Evolutionary conservation across 2,329 filamentous ascomycete species (phyloP).

Genomic region (Falciphora oryzae): DNA sequence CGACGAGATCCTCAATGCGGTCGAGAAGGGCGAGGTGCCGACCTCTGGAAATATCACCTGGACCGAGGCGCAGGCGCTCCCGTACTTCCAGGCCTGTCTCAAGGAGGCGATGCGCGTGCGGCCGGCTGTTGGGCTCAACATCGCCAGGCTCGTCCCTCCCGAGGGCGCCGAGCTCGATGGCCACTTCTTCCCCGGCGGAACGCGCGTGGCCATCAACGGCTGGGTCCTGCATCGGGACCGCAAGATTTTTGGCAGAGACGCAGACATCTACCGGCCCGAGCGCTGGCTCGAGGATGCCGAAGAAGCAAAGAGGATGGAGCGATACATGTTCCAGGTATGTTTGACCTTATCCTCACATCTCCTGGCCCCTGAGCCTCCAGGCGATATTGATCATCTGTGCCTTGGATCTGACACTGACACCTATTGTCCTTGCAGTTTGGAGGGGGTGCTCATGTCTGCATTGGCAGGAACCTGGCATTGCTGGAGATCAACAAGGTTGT

Average conservation of each 20-base stretch:
- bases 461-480: conserved; percentile 48
- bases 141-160: conserved; percentile 43
- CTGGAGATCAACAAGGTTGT: conserved; percentile 56
- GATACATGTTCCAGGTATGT: conserved; percentile 50
- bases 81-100: conserved; percentile 52
- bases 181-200: conserved; percentile 44
- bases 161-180: conserved; percentile 48
- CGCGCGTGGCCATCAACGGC: conserved; percentile 46
- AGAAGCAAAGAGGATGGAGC: conserved; percentile 40
- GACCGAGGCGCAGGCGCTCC: conserved; percentile 40
- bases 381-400: no score
- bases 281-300: conserved; percentile 46
- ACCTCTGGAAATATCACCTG: conserved; percentile 39
- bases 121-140: conserved; percentile 50
- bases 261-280: conserved; percentile 47
- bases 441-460: conserved; percentile 48
- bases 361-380: no score
- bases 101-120: conserved; percentile 51
- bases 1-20: conserved; percentile 39
- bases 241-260: conserved; percentile 43
- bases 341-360: background rate
- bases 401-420: conserved; percentile 8
- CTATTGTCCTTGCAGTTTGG: conserved; percentile 36
- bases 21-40: conserved; percentile 27
- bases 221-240: conserved; percentile 47